These are phyloP conservation scores for Ceratocystis colombiana DNA, from an alignment of 2,329 filamentous ascomycete genomes.

Conservation along the genomic window DNA sequence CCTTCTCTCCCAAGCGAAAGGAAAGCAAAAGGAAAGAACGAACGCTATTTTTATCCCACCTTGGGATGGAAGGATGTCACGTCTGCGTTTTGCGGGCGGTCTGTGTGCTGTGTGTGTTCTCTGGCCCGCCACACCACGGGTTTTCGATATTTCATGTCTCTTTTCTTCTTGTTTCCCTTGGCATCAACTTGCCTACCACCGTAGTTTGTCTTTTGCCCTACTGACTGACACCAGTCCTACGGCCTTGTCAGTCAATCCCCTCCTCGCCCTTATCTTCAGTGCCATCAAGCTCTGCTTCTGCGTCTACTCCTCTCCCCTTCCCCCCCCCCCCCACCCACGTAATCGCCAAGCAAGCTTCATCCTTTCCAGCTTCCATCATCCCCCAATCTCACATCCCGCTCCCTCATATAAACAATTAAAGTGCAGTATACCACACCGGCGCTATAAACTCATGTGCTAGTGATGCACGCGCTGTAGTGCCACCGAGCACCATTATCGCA, in stretches of 20 bases:
- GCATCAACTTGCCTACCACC: too few relatives aligned
- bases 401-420: neutral
- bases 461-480: neutral
- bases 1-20: too few relatives aligned
- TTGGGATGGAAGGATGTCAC: constrained; percentile 20
- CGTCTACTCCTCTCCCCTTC: neutral
- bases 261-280: too few relatives aligned
- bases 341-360: neutral
- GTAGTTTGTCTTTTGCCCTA: too few relatives aligned
- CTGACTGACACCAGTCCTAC: too few relatives aligned
- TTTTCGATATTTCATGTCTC: too few relatives aligned
- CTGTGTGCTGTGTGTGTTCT: neutral
- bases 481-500: neutral
- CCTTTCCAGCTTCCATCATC: neutral
- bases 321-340: neutral
- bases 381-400: neutral
- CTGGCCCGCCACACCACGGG: too few relatives aligned
- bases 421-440: neutral
- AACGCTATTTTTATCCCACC: constrained; percentile 13
- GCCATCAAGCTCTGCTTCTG: neutral
- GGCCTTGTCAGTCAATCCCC: too few relatives aligned
- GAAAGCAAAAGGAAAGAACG: neutral
- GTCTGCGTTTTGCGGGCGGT: constrained; percentile 10
- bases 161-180: too few relatives aligned
- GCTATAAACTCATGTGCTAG: neutral